Base-by-base conservation (phyloP, 1,284 basidiomycete species). In the Chalciporus sp. region DNA sequence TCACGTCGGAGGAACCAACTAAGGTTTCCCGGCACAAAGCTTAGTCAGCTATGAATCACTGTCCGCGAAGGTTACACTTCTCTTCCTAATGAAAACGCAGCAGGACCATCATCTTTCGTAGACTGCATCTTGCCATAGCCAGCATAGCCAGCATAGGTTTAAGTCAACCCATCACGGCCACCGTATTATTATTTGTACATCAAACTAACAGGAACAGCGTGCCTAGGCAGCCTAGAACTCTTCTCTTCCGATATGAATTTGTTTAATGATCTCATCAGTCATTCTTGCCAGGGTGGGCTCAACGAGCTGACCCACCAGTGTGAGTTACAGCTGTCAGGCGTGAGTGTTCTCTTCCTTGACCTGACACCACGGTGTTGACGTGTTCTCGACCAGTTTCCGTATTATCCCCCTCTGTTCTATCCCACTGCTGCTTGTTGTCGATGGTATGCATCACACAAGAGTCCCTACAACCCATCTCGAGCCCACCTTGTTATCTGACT, bases 1-100 rank as follows among this genome's bases (percentile, higher is more conserved):
- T 48, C 43, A 49, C 39, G 47, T 37, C 49, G 23, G 26, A n/a
- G 47, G 26, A 46, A 51, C 54, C 52, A 11, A 27, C 23, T 45
- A 65, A 63, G 62, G 62, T 61, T 66, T 65, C 63, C 59, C 63
- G 63, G 63, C 62, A 66, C 51, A 27, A 14, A 44, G 59, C 61
- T 64, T 66, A 66, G 64, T 64, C 64, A 64, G 59, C 63, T 51
- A 20, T 20, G 52, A 65, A 63, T 64, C 48, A 56, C 58, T 62
- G 63, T 64, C 63, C 63, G 63, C 63, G 62, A 65, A 64, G 59
- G 63, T 61, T 58, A 23, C 29, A n/a, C 17, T 40, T 45, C 31
- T 33, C 20, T 6, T 37, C 20, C 20, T 47, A 37, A n/a, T 17
- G n/a, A 37, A 37, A 37, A 17, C 35, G 35, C 35, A 37, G 33